phyloP scores from a whole-genome alignment of 2,329 filamentous ascomycete species.

The Orbilia blumenaviensis region DNA sequence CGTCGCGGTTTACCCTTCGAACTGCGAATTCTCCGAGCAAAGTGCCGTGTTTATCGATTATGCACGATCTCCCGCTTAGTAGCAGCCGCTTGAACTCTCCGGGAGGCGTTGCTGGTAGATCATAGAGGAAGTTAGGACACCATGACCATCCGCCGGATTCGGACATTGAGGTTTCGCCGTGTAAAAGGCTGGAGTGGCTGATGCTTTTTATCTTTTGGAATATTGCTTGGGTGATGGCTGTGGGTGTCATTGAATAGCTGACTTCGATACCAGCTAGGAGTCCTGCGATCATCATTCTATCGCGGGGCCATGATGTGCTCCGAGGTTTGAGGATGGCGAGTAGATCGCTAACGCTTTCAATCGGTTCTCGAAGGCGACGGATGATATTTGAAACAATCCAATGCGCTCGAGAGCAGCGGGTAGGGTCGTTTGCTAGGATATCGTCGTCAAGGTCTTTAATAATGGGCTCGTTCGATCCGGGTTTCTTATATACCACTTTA shows the following conservation, averaged over 20 bases:
- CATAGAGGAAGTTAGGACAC: slow-evolving; percentile 31
- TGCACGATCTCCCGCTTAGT: not conserved
- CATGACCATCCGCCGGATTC: slow-evolving; percentile 38
- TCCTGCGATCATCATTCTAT: slow-evolving; percentile 56
- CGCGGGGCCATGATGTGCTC: slow-evolving; percentile 56
- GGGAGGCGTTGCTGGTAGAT: slow-evolving; percentile 14
- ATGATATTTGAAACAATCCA: slow-evolving; percentile 43
- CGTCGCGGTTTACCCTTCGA: slow-evolving; percentile 14
- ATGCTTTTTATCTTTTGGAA: slow-evolving; percentile 5
- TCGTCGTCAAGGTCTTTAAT: slow-evolving; percentile 53
- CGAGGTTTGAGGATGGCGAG: slow-evolving; percentile 55
- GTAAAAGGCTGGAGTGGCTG: slow-evolving; percentile 19
- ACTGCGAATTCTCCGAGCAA: not conserved
- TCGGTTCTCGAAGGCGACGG: slow-evolving; percentile 15
- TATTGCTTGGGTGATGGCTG: slow-evolving; percentile 4
- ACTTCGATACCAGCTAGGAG: slow-evolving; percentile 54
- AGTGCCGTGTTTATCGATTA: slow-evolving; percentile 10
- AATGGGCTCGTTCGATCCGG: not conserved
- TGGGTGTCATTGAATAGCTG: slow-evolving; percentile 7
- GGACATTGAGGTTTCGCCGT: slow-evolving; percentile 5
- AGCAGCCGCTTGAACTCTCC: slow-evolving; percentile 7
- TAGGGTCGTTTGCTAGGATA: slow-evolving; percentile 29
- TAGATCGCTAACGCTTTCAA: slow-evolving; percentile 54
- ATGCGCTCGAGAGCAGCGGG: slow-evolving; percentile 30
- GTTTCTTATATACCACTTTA: slow-evolving; percentile 39